These are phyloP conservation scores for Inosperma sp. DNA, from an alignment of 768 basidiomycete species.

Conservation along the genomic window DNA sequence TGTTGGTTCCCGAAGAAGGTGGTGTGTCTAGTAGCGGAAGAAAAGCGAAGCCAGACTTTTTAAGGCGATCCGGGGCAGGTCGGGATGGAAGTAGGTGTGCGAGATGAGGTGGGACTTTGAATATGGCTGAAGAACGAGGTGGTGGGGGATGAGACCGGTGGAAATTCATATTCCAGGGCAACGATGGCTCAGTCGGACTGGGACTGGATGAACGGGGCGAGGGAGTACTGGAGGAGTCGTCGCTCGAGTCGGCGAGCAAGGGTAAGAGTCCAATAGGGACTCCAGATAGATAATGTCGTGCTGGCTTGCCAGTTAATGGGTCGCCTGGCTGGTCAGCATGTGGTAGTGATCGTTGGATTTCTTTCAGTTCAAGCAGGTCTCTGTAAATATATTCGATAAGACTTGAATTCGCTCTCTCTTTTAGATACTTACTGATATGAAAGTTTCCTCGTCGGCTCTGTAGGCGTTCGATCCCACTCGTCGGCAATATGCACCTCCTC, in stretches of 20 bases:
- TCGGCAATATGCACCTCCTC: constrained; percentile 65
- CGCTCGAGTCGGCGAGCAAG: constrained; percentile 16
- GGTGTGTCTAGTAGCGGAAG: constrained; percentile 37
- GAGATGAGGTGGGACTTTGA: constrained; percentile 21
- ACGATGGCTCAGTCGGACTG: constrained; percentile 26
- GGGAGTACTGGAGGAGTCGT: constrained; percentile 14
- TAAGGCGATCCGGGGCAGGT: constrained; percentile 18
- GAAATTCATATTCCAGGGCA: constrained; percentile 25
- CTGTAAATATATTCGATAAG: too few relatives aligned
- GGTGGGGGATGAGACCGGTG: constrained; percentile 11
- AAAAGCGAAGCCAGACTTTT: constrained; percentile 32
- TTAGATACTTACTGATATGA: too few relatives aligned
- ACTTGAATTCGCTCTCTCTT: too few relatives aligned
- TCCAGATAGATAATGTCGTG: constrained; percentile 40
- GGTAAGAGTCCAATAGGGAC: constrained; percentile 66
- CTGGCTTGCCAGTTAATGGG: constrained; percentile 36
- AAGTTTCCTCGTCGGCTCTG: constrained; percentile 55
- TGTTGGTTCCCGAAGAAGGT: constrained; percentile 16
- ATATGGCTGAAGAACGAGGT: constrained; percentile 11
- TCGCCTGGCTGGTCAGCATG: constrained; percentile 50
- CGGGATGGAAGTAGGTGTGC: constrained; percentile 27
- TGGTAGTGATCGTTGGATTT: constrained; percentile 61
- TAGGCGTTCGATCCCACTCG: constrained; percentile 77
- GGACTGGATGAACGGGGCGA: constrained; percentile 14
- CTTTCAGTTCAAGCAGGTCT: constrained; percentile 66